Conservation (phyloP, 2,329 filamentous ascomycete species). For the Fusarium sp. region DNA sequence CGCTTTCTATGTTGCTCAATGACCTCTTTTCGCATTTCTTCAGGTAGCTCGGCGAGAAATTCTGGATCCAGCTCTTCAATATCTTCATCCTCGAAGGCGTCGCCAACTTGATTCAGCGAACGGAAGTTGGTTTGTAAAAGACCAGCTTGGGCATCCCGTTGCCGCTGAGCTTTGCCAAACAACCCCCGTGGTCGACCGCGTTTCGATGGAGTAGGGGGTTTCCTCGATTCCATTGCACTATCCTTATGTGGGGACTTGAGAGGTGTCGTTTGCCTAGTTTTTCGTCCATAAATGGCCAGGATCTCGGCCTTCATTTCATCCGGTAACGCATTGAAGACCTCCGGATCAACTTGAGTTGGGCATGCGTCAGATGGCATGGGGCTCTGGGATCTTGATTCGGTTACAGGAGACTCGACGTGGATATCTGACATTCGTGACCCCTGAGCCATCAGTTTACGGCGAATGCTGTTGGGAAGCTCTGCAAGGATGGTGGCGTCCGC, state of each 20-base stretch:
- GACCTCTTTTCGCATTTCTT: constrained; percentile 81
- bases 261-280: constrained; percentile 49
- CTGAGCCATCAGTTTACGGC: constrained; percentile 76
- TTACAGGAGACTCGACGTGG: constrained; percentile 44
- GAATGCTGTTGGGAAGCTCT: constrained; percentile 85
- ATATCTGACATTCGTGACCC: constrained; percentile 44
- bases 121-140: constrained; percentile 81
- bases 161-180: constrained; percentile 59
- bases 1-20: constrained; percentile 72
- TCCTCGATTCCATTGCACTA: constrained; percentile 61
- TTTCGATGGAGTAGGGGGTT: constrained; percentile 72
- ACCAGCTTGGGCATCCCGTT: constrained; percentile 64
- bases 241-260: constrained; percentile 67
- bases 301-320: constrained; percentile 88
- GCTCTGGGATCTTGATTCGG: constrained; percentile 50
- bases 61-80: constrained; percentile 69
- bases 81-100: constrained; percentile 47
- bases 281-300: constrained; percentile 72
- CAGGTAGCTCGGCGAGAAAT: constrained; percentile 84
- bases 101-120: constrained; percentile 48
- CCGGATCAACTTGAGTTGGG: constrained; percentile 85
- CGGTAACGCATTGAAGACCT: constrained; percentile 84
- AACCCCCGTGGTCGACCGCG: constrained; percentile 58
- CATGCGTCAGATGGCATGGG: constrained; percentile 56
- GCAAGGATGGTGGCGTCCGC: constrained; percentile 83